Percentiles rank a stretch among this genome's conserved stretches.
Conservation (phyloP, 1,139 yeast genomes). For the Candida dubliniensis region DNA sequence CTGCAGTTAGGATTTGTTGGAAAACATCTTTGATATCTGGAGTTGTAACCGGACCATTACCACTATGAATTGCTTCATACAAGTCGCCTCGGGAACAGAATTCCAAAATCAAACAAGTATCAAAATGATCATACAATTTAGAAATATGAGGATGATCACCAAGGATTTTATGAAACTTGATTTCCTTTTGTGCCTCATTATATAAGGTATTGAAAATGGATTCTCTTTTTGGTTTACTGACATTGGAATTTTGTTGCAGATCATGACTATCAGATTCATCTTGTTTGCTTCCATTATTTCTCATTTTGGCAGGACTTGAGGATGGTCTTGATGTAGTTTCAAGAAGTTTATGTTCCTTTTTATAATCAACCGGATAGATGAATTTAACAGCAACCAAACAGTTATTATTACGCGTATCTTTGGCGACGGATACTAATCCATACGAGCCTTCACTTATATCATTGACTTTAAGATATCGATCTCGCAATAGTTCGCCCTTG, state of each 20-base stretch:
- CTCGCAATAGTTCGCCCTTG: slow-evolving; percentile 61
- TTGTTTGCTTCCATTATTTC: slow-evolving; percentile 15
- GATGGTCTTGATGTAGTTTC: slow-evolving; percentile 24
- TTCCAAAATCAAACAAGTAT: slow-evolving; percentile 78
- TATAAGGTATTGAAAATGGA: slow-evolving; percentile 38
- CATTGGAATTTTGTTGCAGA: not conserved
- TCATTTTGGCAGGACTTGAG: slow-evolving; percentile 40
- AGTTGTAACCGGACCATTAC: slow-evolving; percentile 76
- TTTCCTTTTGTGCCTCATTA: slow-evolving; percentile 78
- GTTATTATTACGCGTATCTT: slow-evolving; percentile 53
- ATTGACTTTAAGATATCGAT: slow-evolving; percentile 66
- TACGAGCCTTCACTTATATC: slow-evolving; percentile 92
- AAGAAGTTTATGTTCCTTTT: slow-evolving; percentile 18
- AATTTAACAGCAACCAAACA: slow-evolving; percentile 82
- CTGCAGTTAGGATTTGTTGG: slow-evolving; percentile 73
- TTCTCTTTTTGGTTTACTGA: slow-evolving; percentile 17
- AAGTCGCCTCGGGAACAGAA: slow-evolving; percentile 91
- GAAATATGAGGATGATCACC: slow-evolving; percentile 69
- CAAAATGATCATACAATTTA: slow-evolving; percentile 71
- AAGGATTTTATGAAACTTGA: slow-evolving; percentile 66
- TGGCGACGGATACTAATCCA: slow-evolving; percentile 87
- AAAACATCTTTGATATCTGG: slow-evolving; percentile 74
- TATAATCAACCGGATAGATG: slow-evolving; percentile 53
- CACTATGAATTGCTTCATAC: slow-evolving; percentile 86
- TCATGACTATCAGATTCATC: slow-evolving; percentile 9